Base-by-base conservation (phyloP, 176 grass and related monocot genomes). In the Aegilops tauschii region DNA sequence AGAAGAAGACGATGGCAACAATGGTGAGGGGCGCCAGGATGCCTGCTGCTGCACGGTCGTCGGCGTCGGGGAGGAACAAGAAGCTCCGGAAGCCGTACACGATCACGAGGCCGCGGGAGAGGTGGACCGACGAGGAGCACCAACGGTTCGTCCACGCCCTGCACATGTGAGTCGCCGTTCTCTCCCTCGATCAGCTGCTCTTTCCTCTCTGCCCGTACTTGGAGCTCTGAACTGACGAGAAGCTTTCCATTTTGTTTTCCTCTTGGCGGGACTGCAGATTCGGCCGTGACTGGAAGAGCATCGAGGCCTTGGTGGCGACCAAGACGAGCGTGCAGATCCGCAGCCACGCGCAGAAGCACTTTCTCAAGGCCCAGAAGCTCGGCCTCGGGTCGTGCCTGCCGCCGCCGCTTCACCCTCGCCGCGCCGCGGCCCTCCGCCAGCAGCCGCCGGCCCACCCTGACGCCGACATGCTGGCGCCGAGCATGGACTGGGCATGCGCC, bases 281-380 rank as follows among this genome's bases (percentile, higher is more conserved):
- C 76, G 94, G 91, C 27, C 89, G 89, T n/a, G 91, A 96, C 82
- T 96, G 94, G 94, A 96, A 93, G 75, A 86, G 78, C 83, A 92
- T 96, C 69, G 85, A 90, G 89, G 89, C 81, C 23, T 90, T 96
- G 61, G 91, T 96, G 42, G 85, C 79, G 39, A 96, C 94, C 8
- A 93, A 96, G 74, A 93, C 94, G 79, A 81, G 87, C 49, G 88
- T 91, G 62, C 91, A 92, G 94, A 88, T 78, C 36, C 89, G 91
- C 6, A 96, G 94, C 83, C 91, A 96, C 91, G 94, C 91, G 1
- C 89, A 96, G 82, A 93, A 96, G 78, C 89, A 92, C 77, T 96
- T 96, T 73, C 93, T 96, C 30, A 92, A 92, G 85, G 67, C 87
- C 18, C 89, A 93, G 74, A 93, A 92, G 72, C 76, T 90, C 61